These are phyloP conservation scores for Aspergillus pseudonomiae DNA, from an alignment of 2,329 filamentous ascomycete species.

Conservation along the genomic window DNA sequence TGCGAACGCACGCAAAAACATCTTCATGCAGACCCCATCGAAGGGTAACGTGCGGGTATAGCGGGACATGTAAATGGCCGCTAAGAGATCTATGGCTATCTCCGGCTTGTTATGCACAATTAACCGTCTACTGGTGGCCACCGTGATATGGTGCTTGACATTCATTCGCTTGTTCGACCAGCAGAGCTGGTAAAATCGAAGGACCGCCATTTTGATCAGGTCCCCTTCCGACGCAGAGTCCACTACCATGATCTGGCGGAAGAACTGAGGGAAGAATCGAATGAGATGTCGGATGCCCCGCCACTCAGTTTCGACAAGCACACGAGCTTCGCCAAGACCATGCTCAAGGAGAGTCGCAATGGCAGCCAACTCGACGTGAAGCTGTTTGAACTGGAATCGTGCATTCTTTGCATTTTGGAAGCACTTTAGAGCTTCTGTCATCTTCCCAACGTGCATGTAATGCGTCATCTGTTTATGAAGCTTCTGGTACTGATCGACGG, in stretches of 20 bases:
- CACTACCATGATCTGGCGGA: conserved; percentile 37
- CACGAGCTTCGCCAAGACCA: conserved; percentile 34
- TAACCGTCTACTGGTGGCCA: conserved; percentile 31
- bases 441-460: conserved; percentile 40
- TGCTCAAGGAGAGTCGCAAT: conserved; percentile 39
- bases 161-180: conserved; percentile 32
- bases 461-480: conserved; percentile 43
- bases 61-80: conserved; percentile 40
- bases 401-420: conserved; percentile 34
- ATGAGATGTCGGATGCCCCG: conserved; percentile 27
- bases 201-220: conserved; percentile 38
- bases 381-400: conserved; percentile 33
- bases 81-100: conserved; percentile 37
- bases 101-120: conserved; percentile 29
- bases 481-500: conserved; percentile 36
- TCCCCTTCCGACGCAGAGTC: conserved; percentile 26
- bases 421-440: conserved; percentile 33
- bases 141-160: conserved; percentile 42
- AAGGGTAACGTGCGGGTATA: conserved; percentile 37
- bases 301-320: conserved; percentile 37
- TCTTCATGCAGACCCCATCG: conserved; percentile 42
- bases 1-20: conserved; percentile 41
- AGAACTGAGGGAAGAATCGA: conserved; percentile 37
- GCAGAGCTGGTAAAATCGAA: conserved; percentile 45
- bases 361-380: conserved; percentile 41